Base-by-base conservation (phyloP, 2,329 filamentous ascomycete species). In the Colletotrichum zoysiae region DNA sequence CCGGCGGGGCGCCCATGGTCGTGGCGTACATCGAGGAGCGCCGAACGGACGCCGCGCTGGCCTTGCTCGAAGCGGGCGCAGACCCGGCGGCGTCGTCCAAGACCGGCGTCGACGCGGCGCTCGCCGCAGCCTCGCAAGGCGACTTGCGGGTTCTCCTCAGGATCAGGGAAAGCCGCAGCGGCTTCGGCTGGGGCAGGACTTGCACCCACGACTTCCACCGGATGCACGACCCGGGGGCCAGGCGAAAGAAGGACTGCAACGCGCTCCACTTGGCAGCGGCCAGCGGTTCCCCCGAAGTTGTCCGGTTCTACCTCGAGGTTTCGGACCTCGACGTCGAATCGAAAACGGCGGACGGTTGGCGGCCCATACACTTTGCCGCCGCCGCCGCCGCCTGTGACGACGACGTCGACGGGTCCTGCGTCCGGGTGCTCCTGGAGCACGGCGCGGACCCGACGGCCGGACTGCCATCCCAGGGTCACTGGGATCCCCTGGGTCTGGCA, bases 281-380 rank as follows among this genome's bases (percentile, higher is more conserved):
- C 14, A 6, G 33, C 3, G 64, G 68, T 0, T 48, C 58, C 35
- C 20, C 33, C 4, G 20, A 60, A 1, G 44, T 58, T 9, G 7
- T 63, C 2, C 18, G 18, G 4, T 44, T 68, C 38, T 57, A 42
- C 12, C n/a, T 68, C 4, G 11, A 30, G 26, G 8, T 38, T 1
- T 33, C 48, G 7, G 58, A 38, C 35, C n/a, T 68, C 11, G 65
- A 67, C 3, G 16, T 67, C 4, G 58, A 71, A 11, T 38, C 51
- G 12, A 20, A 30, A 1, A 58, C 65, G 12, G 11, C 51, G 2
- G 56, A 71, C 9, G 50, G 50, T 6, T 68, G 68, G 63, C 50
- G 53, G 5, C 68, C 68, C 1, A 40, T 71, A 3, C 68, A 71
- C 44, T 71, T 55, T 23, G 68, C 64, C 6, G 65, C 57, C 46